These are phyloP conservation scores for Scorias spongiosa DNA, from an alignment of 2,329 filamentous ascomycete species.

Conservation along the genomic window DNA sequence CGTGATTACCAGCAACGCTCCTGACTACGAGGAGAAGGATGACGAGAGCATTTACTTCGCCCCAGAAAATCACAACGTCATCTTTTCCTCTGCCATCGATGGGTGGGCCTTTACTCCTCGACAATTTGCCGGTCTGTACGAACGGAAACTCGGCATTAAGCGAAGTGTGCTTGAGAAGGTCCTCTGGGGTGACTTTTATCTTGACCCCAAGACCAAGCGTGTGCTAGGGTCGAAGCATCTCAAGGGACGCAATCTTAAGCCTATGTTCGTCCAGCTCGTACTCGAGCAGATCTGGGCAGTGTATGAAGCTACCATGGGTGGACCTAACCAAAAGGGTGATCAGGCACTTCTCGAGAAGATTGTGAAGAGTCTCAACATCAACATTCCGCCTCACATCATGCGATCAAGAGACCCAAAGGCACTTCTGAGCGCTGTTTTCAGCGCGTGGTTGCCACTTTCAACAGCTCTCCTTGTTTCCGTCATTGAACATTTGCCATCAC, in stretches of 20 bases:
- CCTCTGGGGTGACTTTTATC: slow-evolving; percentile 90
- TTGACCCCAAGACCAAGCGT: slow-evolving; percentile 94
- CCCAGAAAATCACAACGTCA: slow-evolving; percentile 96
- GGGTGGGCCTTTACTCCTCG: slow-evolving; percentile 98
- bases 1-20: slow-evolving; percentile 30
- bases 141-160: slow-evolving; percentile 95
- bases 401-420: slow-evolving; percentile 72
- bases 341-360: slow-evolving; percentile 78
- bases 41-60: slow-evolving; percentile 98
- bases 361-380: slow-evolving; percentile 76
- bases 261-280: slow-evolving; percentile 94
- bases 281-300: slow-evolving; percentile 93
- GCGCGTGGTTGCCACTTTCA: slow-evolving; percentile 81
- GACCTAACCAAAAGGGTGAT: slow-evolving; percentile 71
- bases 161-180: slow-evolving; percentile 77
- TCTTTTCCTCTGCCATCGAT: slow-evolving; percentile 93
- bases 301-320: slow-evolving; percentile 77
- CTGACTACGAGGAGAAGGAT: slow-evolving; percentile 70
- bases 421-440: slow-evolving; percentile 73
- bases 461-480: slow-evolving; percentile 88
- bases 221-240: slow-evolving; percentile 81
- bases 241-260: slow-evolving; percentile 80
- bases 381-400: slow-evolving; percentile 67
- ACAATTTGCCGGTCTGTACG: slow-evolving; percentile 85
- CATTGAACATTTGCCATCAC: slow-evolving; percentile 80